Conservation (phyloP, 106 monocot species). For the Ottelia alismoides region DNA sequence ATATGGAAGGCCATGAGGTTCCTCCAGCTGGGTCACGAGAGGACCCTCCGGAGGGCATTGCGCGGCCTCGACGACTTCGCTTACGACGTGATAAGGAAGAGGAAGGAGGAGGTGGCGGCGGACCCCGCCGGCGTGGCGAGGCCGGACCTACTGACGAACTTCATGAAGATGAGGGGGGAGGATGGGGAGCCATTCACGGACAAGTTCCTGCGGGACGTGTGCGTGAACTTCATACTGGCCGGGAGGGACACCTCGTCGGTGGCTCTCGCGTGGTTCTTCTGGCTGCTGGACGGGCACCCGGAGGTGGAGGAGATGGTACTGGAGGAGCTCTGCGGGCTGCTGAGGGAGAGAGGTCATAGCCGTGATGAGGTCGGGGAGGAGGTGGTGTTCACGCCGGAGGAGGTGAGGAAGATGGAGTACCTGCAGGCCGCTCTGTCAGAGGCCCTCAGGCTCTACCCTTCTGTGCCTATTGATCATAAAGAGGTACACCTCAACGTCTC, state of each 20-base stretch:
- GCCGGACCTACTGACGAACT: slow-evolving; percentile 64
- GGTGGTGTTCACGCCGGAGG: slow-evolving; percentile 10
- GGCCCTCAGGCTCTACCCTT: slow-evolving; percentile 56
- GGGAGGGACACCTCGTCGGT: slow-evolving; percentile 96
- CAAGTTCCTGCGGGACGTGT: slow-evolving; percentile 81
- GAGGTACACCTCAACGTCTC: too few species aligned
- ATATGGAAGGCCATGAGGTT: slow-evolving; percentile 8
- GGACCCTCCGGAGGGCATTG: slow-evolving; percentile 2
- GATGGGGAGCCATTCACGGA: slow-evolving; percentile 45
- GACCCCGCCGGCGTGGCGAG: slow-evolving; percentile 2
- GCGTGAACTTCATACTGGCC: slow-evolving; percentile 93
- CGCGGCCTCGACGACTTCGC: slow-evolving; percentile 45
- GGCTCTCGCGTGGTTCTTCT: slow-evolving; percentile 83
- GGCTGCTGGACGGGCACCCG: slow-evolving; percentile 12
- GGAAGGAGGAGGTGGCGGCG: slow-evolving; percentile 50
- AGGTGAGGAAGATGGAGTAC: slow-evolving; percentile 74
- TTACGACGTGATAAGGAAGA: slow-evolving; percentile 48
- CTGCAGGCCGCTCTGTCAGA: slow-evolving; percentile 56
- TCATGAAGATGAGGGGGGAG: slow-evolving; percentile 50
- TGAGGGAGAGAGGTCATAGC: slow-evolving; percentile 26
- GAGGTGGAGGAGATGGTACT: slow-evolving; percentile 12
- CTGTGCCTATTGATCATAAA: slow-evolving; percentile 44
- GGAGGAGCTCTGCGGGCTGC: slow-evolving; percentile 9
- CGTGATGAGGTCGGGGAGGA: background rate
- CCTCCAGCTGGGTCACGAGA: slow-evolving; percentile 2